Percentiles rank a stretch among this genome's conserved stretches.
Evolutionary conservation across 805 yeast genomes (phyloP).

Genomic region (Jamesozyma gamospora): DNA sequence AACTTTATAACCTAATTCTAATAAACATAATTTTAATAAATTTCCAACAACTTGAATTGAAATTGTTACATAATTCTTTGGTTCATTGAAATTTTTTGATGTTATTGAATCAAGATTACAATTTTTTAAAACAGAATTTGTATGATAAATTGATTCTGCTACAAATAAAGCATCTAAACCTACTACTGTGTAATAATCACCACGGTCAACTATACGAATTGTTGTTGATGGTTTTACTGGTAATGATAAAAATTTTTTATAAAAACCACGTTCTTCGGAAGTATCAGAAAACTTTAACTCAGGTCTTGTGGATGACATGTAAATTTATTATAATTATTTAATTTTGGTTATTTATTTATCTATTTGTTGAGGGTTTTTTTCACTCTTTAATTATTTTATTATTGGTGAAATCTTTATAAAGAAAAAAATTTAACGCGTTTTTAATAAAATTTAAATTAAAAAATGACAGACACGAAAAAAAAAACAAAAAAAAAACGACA

Average conservation of each 20-base stretch:
- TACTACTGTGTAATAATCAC: slow-evolving; percentile 70
- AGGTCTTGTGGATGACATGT: slow-evolving; percentile 36
- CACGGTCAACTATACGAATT: slow-evolving; percentile 68
- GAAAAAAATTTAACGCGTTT: too few relatives aligned
- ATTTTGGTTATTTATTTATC: too few relatives aligned
- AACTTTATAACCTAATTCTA: slow-evolving; percentile 64
- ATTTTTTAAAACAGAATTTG: slow-evolving; percentile 69
- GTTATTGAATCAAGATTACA: slow-evolving; percentile 23
- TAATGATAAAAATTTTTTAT: slow-evolving; percentile 38
- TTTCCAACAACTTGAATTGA: slow-evolving; percentile 64
- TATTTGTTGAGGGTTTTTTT: too few relatives aligned
- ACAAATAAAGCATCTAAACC: slow-evolving; percentile 70
- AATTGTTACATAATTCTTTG: slow-evolving; percentile 51
- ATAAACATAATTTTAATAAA: slow-evolving; percentile 53
- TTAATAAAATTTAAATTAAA: too few relatives aligned
- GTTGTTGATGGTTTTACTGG: slow-evolving; percentile 41
- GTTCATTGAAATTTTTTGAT: slow-evolving; percentile 32
- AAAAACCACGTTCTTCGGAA: slow-evolving; percentile 40
- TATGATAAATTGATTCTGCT: slow-evolving; percentile 77
- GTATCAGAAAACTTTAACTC: slow-evolving; percentile 49
- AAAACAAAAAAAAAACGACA: too few relatives aligned
- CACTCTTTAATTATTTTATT: too few relatives aligned
- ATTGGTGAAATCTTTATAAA: too few relatives aligned
- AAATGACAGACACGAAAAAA: too few relatives aligned
- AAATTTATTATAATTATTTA: too few relatives aligned